Evolutionary conservation across 139 green algal genomes (phyloP), one percentile per base, ranked within the genome.

Genomic region (Chlamydomonas incerta): DNA sequence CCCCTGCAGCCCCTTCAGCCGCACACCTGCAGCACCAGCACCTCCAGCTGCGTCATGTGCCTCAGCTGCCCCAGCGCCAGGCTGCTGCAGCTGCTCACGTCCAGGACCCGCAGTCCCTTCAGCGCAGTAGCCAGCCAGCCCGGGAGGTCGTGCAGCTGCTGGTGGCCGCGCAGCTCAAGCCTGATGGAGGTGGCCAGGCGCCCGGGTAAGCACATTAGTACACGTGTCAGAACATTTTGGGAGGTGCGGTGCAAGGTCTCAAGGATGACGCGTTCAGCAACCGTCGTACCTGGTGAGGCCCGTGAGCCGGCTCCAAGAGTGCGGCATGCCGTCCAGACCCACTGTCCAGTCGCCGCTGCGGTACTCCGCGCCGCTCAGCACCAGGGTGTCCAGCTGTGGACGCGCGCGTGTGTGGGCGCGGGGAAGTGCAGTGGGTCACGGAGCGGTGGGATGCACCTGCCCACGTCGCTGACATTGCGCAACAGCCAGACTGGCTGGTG

Each of bases 1-100:
- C 37, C 24, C 41, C 37, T 21, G 18, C 23, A n/a, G 23, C 41
- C 69, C 46, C 9, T 11, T 1, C 71, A 37, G 23, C 41, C 46
- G 11, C 77, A 0, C 69, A 91, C 91, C 89, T 93, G 91, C 41
- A 93, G 83, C 6, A 87, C 87, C 46, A 95, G 89, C 73, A 87
- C 89, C 1, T 89, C 34, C 28, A 94, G 87, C 87, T 82, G 67
- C 20, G 88, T 92, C 47, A 92, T 41, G 18, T 29, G 21, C 8
- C 87, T 41, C 20, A 94, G 24, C 15, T 52, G 62, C 34, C 9
- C 24, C 31, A 93, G 67, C 71, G 90, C 79, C 29, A 91, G 66
- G 28, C 68, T 66, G 13, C 21, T 33, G 85, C 90, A 93, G 74
- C 46, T 52, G 81, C 87, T 88, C 13, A 93, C 0, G 80, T 93